Conservation (phyloP, 371 early-diverging fungal species). For the Actinomortierella ambigua region DNA sequence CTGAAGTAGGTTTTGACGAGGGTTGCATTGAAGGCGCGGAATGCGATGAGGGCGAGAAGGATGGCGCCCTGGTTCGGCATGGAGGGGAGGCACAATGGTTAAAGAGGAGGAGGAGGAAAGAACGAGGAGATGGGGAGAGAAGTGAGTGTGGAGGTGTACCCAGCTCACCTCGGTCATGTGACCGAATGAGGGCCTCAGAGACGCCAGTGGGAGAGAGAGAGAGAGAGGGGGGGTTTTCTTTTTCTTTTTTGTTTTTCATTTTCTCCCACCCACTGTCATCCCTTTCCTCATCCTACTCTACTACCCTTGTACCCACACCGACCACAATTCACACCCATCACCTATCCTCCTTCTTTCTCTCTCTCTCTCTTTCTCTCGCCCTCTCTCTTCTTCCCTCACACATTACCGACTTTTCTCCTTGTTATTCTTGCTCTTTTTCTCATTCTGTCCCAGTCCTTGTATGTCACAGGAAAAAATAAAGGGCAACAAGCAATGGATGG, state of each 20-base stretch:
- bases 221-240: background rate
- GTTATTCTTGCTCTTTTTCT: constrained; percentile 8
- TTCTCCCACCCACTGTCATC: background rate
- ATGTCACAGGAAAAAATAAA: too few species aligned
- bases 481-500: too few species aligned
- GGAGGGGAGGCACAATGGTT: background rate
- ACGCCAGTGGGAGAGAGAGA: too few species aligned
- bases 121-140: background rate
- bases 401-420: constrained; percentile 2
- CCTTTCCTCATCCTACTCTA: background rate
- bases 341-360: too few species aligned
- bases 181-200: too few species aligned
- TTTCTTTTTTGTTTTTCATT: background rate
- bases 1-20: constrained; percentile 74
- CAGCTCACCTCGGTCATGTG: too few species aligned
- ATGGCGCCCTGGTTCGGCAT: constrained; percentile 5
- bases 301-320: background rate
- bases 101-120: background rate
- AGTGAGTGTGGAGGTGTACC: background rate
- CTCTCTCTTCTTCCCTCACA: background rate
- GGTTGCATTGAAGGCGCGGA: constrained; percentile 68
- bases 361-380: background rate
- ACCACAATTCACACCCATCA: background rate
- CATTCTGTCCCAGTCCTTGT: background rate
- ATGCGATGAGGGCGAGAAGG: constrained; percentile 55